phyloP scores from a whole-genome alignment of 108 stramenopile species.

The Licmophora abbreviata region DNA sequence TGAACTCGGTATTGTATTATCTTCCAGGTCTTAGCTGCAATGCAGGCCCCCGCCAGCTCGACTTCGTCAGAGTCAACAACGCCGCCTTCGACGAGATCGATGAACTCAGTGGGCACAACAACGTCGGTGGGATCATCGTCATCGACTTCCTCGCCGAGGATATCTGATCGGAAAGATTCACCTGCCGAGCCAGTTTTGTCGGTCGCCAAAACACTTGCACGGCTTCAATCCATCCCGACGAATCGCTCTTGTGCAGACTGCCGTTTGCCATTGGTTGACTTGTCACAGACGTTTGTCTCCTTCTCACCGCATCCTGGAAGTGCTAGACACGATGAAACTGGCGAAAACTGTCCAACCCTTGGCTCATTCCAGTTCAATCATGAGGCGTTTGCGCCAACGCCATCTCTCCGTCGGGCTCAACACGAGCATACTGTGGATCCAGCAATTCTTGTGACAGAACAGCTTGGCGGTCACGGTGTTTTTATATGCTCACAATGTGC shows the following conservation, averaged over 20 bases:
- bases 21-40: no score
- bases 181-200: no score
- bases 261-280: conserved; percentile 34
- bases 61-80: no score
- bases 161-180: no score
- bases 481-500: conserved; percentile 50
- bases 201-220: conserved; percentile 20
- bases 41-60: no score
- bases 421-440: conserved; percentile 18
- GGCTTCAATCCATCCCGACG: conserved; percentile 20
- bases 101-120: no score
- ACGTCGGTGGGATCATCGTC: no score
- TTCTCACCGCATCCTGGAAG: conserved; percentile 18
- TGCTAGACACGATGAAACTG: not conserved
- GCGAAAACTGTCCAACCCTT: not conserved
- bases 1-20: no score
- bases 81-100: no score
- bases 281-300: conserved; percentile 30
- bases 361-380: conserved; percentile 12
- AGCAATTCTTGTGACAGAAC: conserved; percentile 15
- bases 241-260: conserved; percentile 54
- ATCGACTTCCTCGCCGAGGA: no score
- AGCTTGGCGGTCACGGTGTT: conserved; percentile 37
- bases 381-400: conserved; percentile 6
- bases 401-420: not conserved